Evolutionary conservation across 169 alveolate genomes (phyloP).

Genomic region (Plasmodium sp.): DNA sequence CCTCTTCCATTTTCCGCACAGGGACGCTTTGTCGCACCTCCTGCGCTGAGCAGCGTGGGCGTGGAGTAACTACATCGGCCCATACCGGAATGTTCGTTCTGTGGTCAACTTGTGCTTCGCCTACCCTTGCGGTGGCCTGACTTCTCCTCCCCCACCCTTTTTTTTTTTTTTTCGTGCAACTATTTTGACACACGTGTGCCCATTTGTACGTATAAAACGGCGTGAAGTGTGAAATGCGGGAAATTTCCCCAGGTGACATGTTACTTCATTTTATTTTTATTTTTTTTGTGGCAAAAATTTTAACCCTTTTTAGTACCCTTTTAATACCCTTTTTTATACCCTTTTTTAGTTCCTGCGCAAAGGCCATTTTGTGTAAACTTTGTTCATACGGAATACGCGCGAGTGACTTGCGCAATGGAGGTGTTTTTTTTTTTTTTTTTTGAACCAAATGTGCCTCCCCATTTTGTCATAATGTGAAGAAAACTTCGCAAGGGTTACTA

Average conservation of each 20-base stretch:
- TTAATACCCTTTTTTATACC: neutral
- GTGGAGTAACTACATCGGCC: neutral
- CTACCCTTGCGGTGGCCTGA: neutral
- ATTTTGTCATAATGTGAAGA: neutral
- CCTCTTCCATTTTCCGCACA: neutral
- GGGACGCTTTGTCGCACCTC: neutral
- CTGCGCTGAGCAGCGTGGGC: neutral
- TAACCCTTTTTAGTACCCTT: neutral
- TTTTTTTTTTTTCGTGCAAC: neutral
- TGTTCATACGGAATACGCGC: neutral
- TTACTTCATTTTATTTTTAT: neutral
- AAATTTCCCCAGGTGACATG: neutral
- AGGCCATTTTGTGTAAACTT: neutral
- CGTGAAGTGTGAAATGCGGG: neutral
- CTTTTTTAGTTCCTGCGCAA: neutral
- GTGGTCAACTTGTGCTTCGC: neutral
- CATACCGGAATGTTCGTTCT: neutral
- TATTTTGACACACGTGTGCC: neutral
- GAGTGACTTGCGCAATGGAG: neutral
- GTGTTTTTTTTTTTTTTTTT: neutral
- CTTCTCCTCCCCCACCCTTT: neutral
- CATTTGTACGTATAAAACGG: neutral
- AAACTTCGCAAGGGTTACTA: neutral
- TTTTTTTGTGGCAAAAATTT: neutral
- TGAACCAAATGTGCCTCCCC: neutral